These are phyloP conservation scores for Scedosporium dehoogii DNA, from an alignment of 2,329 filamentous ascomycete species.

Conservation along the genomic window DNA sequence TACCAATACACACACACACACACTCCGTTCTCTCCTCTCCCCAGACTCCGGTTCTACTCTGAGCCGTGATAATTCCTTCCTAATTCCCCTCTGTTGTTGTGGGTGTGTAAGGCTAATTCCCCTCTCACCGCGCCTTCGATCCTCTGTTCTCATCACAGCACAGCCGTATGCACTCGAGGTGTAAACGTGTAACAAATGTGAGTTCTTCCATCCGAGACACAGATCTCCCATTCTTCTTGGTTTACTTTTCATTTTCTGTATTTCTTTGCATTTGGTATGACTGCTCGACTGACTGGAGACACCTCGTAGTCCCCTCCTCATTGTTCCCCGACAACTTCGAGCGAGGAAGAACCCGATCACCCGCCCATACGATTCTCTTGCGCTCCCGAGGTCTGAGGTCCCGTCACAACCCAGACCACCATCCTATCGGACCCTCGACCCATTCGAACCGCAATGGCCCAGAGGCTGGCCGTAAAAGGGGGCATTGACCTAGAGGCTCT, in stretches of 20 bases:
- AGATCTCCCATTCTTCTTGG: not conserved
- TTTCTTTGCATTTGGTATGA: not conserved
- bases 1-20: not conserved
- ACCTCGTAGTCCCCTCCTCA: not conserved
- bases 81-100: not conserved
- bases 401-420: not conserved
- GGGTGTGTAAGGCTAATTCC: not conserved
- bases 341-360: not conserved
- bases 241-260: not conserved
- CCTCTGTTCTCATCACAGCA: not conserved
- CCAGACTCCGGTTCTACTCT: not conserved
- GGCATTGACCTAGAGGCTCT: constrained; percentile 51
- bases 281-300: not conserved
- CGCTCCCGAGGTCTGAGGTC: not conserved
- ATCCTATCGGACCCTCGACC: not conserved
- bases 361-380: not conserved
- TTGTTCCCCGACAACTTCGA: not conserved
- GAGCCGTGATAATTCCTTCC: not conserved
- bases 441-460: constrained; percentile 26
- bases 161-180: not conserved
- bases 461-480: constrained; percentile 38
- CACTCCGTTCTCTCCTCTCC: not conserved
- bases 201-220: not conserved
- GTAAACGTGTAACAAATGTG: not conserved
- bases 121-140: not conserved